Conservation (phyloP, 192 early-diverging fungal genomes). For the Backusella liffmaniae region DNA sequence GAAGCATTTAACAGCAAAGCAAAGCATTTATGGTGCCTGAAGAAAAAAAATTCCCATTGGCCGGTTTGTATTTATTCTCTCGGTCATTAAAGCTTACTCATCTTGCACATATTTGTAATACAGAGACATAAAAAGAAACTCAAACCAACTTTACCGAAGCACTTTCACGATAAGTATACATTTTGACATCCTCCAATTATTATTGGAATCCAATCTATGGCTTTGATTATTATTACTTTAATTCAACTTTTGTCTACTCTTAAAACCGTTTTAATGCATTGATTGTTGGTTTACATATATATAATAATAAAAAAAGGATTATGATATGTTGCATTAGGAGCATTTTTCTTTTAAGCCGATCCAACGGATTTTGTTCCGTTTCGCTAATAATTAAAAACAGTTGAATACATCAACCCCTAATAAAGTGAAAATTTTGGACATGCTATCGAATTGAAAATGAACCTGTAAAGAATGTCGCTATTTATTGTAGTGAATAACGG, state of each 20-base stretch:
- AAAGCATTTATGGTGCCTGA: not conserved
- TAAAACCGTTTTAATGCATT: not conserved
- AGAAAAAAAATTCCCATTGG: not conserved
- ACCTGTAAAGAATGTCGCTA: not conserved
- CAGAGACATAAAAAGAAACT: not conserved
- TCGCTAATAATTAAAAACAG: not conserved
- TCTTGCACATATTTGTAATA: not conserved
- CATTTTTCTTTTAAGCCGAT: not conserved
- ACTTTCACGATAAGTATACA: not conserved
- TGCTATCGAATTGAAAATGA: not conserved
- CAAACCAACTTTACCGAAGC: not conserved
- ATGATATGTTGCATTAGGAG: not conserved
- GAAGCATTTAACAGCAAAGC: not conserved
- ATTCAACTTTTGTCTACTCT: not conserved
- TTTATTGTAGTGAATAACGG: not conserved
- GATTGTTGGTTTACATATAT: no score
- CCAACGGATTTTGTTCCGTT: not conserved
- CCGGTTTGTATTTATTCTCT: not conserved
- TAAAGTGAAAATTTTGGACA: not conserved
- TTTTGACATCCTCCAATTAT: not conserved
- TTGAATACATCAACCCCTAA: not conserved
- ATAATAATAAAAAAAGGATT: no score
- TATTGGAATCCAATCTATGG: not conserved
- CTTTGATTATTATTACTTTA: not conserved
- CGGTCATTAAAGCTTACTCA: not conserved